These are phyloP conservation scores for Backusella parvicylindrica DNA, from an alignment of 192 early-diverging fungal genomes.

Conservation along the genomic window DNA sequence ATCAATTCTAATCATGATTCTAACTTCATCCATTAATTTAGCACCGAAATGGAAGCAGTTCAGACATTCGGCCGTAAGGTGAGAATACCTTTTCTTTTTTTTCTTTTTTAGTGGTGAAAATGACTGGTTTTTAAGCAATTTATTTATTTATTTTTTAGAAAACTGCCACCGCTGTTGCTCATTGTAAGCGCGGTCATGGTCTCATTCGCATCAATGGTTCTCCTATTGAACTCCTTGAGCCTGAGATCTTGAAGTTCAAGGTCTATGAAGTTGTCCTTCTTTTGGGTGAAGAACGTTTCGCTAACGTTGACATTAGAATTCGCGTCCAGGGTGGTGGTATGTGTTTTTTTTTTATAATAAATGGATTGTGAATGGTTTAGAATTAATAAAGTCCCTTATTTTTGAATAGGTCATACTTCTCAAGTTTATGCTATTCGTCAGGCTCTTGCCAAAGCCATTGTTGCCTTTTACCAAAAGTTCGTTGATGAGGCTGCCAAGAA, in stretches of 20 bases:
- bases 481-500: constrained; percentile 99
- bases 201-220: constrained; percentile 98
- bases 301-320: constrained; percentile 95
- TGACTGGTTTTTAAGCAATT: background rate
- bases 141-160: constrained; percentile 58
- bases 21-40: background rate
- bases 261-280: constrained; percentile 97
- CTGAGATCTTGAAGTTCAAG: constrained; percentile 96
- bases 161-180: constrained; percentile 99
- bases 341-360: background rate
- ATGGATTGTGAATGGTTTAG: background rate
- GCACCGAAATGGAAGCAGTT: constrained; percentile 56
- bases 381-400: background rate
- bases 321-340: constrained; percentile 91
- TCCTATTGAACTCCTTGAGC: constrained; percentile 94
- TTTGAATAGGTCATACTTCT: constrained; percentile 69
- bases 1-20: background rate
- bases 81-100: constrained; percentile 20
- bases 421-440: constrained; percentile 99
- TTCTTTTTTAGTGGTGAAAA: background rate
- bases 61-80: constrained; percentile 81
- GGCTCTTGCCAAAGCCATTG: constrained; percentile 98
- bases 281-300: constrained; percentile 95
- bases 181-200: constrained; percentile 97
- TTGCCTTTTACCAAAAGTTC: constrained; percentile 99